A percentile compares a stretch with the other conserved stretches of the same genome.
Conservation (phyloP, 495 filamentous ascomycete species). For the Penicillium ucsense region DNA sequence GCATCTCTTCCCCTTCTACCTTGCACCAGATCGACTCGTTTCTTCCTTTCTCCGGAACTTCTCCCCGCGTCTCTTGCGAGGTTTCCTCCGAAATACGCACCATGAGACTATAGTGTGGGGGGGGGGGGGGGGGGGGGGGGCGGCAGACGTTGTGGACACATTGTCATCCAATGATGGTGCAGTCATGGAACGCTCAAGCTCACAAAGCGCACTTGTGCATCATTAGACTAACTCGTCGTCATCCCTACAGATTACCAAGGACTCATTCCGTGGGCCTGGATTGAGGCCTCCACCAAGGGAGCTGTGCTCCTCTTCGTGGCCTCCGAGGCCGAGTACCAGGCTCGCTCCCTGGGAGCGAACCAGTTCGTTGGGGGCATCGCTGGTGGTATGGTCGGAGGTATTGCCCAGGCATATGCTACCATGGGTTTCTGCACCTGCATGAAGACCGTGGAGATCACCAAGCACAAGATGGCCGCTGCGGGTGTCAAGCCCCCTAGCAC, state of each 20-base stretch:
- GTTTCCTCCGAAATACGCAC: conserved; percentile 13
- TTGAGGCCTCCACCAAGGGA: conserved; percentile 99
- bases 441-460: conserved; percentile 99
- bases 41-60: not conserved
- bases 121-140: not conserved
- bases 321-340: conserved; percentile 93
- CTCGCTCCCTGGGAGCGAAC: conserved; percentile 66
- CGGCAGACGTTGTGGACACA: too few species aligned
- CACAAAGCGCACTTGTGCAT: not conserved
- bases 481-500: conserved; percentile 82
- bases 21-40: too few species aligned
- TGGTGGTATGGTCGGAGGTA: conserved; percentile 88
- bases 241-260: conserved; percentile 80
- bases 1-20: not conserved
- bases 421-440: conserved; percentile 99
- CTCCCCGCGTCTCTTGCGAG: conserved; percentile 13
- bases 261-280: conserved; percentile 99
- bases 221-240: not conserved
- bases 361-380: conserved; percentile 82
- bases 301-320: conserved; percentile 98
- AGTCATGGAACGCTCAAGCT: not conserved
- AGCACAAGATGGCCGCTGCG: conserved; percentile 80
- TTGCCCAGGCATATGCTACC: conserved; percentile 96
- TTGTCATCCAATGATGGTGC: not conserved
- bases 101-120: conserved; percentile 8